Conservation (phyloP, 148 eudicot species). For the Heliosperma pusillum region DNA sequence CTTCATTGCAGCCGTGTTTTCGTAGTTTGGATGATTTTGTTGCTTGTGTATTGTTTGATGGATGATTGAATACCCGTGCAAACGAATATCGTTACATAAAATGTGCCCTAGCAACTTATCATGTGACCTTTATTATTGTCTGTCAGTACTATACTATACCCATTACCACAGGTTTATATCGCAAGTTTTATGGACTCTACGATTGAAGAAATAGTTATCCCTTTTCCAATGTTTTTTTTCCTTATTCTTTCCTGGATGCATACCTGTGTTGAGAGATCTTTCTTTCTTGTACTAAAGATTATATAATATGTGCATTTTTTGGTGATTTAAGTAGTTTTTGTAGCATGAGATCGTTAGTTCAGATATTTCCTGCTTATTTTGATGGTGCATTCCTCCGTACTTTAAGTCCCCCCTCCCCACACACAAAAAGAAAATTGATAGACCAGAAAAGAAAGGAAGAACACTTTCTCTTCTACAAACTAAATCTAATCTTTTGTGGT, state of each 20-base stretch:
- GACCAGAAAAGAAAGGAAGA: background rate
- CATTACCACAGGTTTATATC: no score
- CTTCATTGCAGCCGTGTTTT: background rate
- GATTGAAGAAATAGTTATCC: no score
- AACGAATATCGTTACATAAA: background rate
- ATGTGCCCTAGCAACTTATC: background rate
- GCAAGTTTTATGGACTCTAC: no score
- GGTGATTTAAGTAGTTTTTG: background rate
- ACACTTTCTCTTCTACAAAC: background rate
- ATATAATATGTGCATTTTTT: background rate
- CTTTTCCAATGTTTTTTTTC: no score
- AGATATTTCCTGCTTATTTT: no score
- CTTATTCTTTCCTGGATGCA: no score
- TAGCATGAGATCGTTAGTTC: no score
- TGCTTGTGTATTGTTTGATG: background rate
- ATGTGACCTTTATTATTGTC: background rate
- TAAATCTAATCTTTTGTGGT: conserved; percentile 14
- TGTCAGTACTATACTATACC: no score
- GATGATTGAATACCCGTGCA: background rate
- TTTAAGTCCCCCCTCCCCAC: background rate
- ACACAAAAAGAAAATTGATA: background rate
- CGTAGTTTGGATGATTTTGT: background rate
- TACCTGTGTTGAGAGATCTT: background rate
- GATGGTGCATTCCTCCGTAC: background rate
- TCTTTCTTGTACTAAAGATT: background rate